Evolutionary conservation across 1,139 yeast species (phyloP).

Genomic region (Scheffersomyces insectosa): DNA sequence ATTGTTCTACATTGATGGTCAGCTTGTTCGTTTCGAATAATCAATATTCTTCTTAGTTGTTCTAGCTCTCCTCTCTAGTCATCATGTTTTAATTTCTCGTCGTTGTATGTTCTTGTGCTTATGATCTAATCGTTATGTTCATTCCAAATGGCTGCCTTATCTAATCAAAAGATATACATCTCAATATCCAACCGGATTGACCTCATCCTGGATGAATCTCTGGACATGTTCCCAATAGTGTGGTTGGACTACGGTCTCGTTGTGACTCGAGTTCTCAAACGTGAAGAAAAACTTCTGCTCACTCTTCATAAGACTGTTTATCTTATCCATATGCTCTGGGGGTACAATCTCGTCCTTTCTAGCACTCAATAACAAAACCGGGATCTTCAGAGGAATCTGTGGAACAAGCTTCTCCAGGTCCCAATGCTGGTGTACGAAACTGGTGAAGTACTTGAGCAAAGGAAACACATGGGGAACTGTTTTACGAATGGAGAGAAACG

Average conservation of each 20-base stretch:
- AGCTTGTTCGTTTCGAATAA: too few species aligned
- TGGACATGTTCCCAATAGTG: slow-evolving; percentile 73
- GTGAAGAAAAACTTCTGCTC: slow-evolving; percentile 47
- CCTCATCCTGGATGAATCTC: slow-evolving; percentile 50
- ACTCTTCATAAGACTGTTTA: slow-evolving; percentile 53
- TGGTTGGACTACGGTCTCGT: slow-evolving; percentile 74
- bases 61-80: too few species aligned
- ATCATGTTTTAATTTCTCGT: too few species aligned
- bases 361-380: slow-evolving; percentile 75
- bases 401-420: slow-evolving; percentile 66
- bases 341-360: slow-evolving; percentile 88
- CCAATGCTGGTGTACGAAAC: slow-evolving; percentile 81
- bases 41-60: too few species aligned
- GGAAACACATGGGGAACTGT: slow-evolving; percentile 87
- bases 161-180: neutral
- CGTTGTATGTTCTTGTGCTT: too few species aligned
- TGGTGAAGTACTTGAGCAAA: slow-evolving; percentile 53
- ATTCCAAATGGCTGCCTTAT: too few species aligned
- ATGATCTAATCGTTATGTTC: too few species aligned
- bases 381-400: slow-evolving; percentile 53
- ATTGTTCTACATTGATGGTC: too few species aligned
- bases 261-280: slow-evolving; percentile 68
- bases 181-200: slow-evolving; percentile 41
- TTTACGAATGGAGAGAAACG: slow-evolving; percentile 75
- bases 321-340: slow-evolving; percentile 71